Base-by-base conservation (phyloP, 176 grass and related monocot species). In the Triticum monococcum region DNA sequence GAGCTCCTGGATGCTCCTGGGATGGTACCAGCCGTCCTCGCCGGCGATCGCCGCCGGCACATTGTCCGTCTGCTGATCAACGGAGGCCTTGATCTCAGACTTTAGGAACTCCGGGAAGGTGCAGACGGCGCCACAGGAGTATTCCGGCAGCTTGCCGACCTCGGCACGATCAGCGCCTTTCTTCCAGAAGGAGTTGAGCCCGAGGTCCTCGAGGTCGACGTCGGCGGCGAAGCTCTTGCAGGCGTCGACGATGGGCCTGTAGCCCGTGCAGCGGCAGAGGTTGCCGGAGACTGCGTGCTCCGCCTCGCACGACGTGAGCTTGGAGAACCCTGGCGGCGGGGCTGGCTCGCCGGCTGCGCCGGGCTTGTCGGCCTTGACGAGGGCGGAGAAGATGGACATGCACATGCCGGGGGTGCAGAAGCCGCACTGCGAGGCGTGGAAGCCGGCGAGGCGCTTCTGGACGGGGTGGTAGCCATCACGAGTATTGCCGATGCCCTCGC, bases 361-460 rank as follows among this genome's bases (percentile, higher is more conserved):
- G 7, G 72, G 41, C 79, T 90, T 95, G 24, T 95, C 95, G 24
- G 95, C 93, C 60, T 95, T 93, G 82, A 88, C 70, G 25, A 98
- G 83, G 1, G 92, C 89, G 3, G 93, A 95, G 80, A 91, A 98
- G 76, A 98, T 90, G 65, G 95, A 98, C 87, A 98, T 91, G 59
- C 91, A 98, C 92, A 98, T 95, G 62, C 95, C 93, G 2, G 95
- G 95, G 7, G 92, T 98, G 86, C 95, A 98, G 83, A 98, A 98
- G 8, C 95, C 95, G 24, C 95, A 98, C 75, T 98, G 95, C 1
- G 95, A 98, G 30, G 95, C 95, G 30, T 98, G 95, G 77, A 98
- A 98, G 10, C 92, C 93, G 5, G 93, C 13, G 56, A 98, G 81
- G 12, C 95, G 83, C 52, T 87, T 69, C 65, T 98, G 95, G 69